Percentiles rank a stretch among this genome's conserved stretches.
phyloP scores from a whole-genome alignment of 169 alveolate genomes.

The Perkinsus chesapeaki region DNA sequence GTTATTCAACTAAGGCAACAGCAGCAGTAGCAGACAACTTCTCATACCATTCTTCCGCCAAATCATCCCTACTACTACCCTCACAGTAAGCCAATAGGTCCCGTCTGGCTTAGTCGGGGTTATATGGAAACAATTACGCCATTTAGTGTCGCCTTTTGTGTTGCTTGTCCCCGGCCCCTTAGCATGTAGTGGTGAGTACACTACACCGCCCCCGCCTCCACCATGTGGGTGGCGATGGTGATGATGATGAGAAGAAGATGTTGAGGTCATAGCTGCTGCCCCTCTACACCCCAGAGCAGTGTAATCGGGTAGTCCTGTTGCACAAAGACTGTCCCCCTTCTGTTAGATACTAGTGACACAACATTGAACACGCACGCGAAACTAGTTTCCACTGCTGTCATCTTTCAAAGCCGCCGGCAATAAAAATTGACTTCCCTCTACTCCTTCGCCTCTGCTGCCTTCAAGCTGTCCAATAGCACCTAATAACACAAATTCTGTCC shows the following conservation, averaged over 20 bases:
- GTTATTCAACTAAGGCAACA: not conserved
- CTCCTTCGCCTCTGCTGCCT: not conserved
- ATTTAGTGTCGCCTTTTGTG: not conserved
- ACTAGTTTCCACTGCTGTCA: too few relatives aligned
- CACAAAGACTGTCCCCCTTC: too few relatives aligned
- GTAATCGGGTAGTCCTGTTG: too few relatives aligned
- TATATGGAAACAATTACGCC: not conserved
- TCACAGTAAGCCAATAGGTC: not conserved
- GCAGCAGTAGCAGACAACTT: too few relatives aligned
- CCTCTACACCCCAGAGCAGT: too few relatives aligned
- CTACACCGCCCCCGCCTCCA: not conserved
- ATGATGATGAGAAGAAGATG: not conserved
- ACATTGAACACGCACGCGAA: too few relatives aligned
- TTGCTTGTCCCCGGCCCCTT: not conserved
- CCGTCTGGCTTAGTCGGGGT: not conserved
- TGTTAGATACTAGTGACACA: too few relatives aligned
- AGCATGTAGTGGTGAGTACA: not conserved
- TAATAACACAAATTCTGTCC: not conserved
- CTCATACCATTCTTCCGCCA: too few relatives aligned
- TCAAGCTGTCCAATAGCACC: not conserved
- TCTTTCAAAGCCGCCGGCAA: not conserved
- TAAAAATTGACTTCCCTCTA: not conserved
- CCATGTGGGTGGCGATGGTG: too few relatives aligned
- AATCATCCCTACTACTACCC: not conserved
- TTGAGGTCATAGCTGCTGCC: not conserved